Evolutionary conservation across 2,329 filamentous ascomycete genomes (phyloP), one percentile per base, ranked within the genome.

Genomic region (Alternaria novae-zelandiae): DNA sequence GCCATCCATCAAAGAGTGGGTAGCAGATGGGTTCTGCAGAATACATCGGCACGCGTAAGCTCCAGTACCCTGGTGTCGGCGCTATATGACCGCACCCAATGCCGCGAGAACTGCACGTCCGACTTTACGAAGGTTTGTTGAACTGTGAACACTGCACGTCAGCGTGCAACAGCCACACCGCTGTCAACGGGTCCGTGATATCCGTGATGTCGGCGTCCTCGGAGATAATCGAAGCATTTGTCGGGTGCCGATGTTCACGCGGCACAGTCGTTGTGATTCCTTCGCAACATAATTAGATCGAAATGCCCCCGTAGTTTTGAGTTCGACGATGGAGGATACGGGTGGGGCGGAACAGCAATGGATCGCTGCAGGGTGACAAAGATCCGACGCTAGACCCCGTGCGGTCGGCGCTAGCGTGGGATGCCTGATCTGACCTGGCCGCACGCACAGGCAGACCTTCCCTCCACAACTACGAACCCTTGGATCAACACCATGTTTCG

Each of bases 331-430:
- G 25, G n/a, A 21, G 9, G 11, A 6, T 6, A 25, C 28, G 17
- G 10, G 30, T 44, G n/a, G 44, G 30, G 12, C 15, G 13, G 9
- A 6, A 6, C 17, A 23, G 43, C 25, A 12, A 23, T 17, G 23
- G 51, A 61, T 57, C 58, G 30, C 53, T 57, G 58, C 58, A 61
- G 58, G 53, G 53, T 21, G 36, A 26, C 23, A 26, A 17, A n/a
- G 11, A n/a, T n/a, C n/a, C 50, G 23, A 50, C 12, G 43, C 28
- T 28, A 44, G 5, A 5, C 36, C 5, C 11, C 15, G 25, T 53
- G 5, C 8, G 5, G 20, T 3, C 1, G 8, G 8, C 28, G 6
- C 28, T 51, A 51, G 17, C 28, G 49, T 5, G 12, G 28, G 28
- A 12, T 20, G 49, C 49, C 49, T 36, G 28, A 51, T 36, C 17